Evolutionary conservation across 2,329 filamentous ascomycete genomes (phyloP).

Genomic region (Aspergillus flavus): DNA sequence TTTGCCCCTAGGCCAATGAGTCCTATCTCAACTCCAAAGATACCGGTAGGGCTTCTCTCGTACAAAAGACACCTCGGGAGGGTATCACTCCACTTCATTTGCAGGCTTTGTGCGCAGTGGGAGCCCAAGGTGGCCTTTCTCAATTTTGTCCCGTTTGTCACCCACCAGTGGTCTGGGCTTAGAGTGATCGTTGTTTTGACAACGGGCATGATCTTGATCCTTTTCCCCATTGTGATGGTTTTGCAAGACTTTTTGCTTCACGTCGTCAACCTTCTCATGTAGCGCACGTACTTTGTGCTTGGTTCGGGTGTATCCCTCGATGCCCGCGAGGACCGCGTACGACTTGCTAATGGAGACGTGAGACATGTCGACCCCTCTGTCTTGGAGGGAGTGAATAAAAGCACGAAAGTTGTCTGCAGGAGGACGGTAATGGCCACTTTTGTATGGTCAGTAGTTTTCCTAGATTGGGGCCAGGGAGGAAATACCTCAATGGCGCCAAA

Average conservation of each 20-base stretch:
- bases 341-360: constrained; percentile 77
- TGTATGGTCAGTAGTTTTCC: neutral
- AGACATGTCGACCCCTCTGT: constrained; percentile 75
- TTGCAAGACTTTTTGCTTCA: constrained; percentile 2
- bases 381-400: constrained; percentile 73
- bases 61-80: neutral
- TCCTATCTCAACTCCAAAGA: neutral
- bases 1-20: neutral
- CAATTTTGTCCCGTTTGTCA: neutral
- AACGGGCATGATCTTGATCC: neutral
- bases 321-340: constrained; percentile 78
- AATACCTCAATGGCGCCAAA: constrained; percentile 61
- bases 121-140: neutral
- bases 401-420: constrained; percentile 80
- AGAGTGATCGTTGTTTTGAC: neutral
- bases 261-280: constrained; percentile 25
- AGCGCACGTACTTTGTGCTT: constrained; percentile 40
- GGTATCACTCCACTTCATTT: neutral
- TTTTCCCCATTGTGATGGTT: neutral
- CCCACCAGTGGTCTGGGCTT: too few species aligned
- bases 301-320: constrained; percentile 77
- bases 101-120: neutral
- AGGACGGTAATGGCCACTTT: constrained; percentile 80
- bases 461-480: too few species aligned
- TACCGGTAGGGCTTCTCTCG: neutral